A percentile compares a stretch with the other conserved stretches of the same genome.
phyloP scores from a whole-genome alignment of 1,139 yeast species.

The Lodderomyces elongisporus region DNA sequence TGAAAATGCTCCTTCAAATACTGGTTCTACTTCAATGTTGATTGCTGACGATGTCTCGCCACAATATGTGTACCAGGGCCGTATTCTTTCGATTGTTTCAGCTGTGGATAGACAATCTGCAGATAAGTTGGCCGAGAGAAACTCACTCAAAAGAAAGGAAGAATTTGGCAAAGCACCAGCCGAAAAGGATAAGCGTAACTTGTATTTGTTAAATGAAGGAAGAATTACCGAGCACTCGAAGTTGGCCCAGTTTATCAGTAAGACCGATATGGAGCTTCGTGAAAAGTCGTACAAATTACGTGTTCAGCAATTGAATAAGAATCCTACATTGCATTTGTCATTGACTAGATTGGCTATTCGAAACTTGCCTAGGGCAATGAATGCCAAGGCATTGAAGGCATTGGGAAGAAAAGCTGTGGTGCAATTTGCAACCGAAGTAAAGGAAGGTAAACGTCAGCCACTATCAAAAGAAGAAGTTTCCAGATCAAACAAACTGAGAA shows the following conservation, averaged over 20 bases:
- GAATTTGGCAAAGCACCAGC: constrained; percentile 75
- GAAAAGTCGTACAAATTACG: constrained; percentile 84
- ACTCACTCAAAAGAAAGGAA: constrained; percentile 68
- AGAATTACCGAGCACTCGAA: constrained; percentile 78
- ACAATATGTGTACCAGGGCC: constrained; percentile 86
- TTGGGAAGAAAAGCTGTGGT: constrained; percentile 93
- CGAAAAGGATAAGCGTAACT: constrained; percentile 77
- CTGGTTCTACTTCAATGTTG: constrained; percentile 69
- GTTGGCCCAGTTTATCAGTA: constrained; percentile 63
- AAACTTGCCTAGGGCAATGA: constrained; percentile 90
- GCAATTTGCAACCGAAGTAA: constrained; percentile 90
- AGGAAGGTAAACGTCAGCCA: constrained; percentile 70
- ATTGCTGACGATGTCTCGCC: constrained; percentile 91
- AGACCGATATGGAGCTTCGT: constrained; percentile 78
- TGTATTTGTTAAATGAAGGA: constrained; percentile 89
- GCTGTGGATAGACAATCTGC: constrained; percentile 92
- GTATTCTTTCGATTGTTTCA: constrained; percentile 76
- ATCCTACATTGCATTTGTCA: constrained; percentile 86
- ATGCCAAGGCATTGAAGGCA: constrained; percentile 81
- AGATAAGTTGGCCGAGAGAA: constrained; percentile 63
- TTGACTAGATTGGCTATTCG: constrained; percentile 91
- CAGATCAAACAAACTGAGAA: constrained; percentile 68
- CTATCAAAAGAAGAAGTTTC: constrained; percentile 82
- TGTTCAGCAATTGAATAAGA: constrained; percentile 84
- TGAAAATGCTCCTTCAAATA: constrained; percentile 71